Conservation (phyloP, 805 yeast genomes). For the Candida saitoana region DNA sequence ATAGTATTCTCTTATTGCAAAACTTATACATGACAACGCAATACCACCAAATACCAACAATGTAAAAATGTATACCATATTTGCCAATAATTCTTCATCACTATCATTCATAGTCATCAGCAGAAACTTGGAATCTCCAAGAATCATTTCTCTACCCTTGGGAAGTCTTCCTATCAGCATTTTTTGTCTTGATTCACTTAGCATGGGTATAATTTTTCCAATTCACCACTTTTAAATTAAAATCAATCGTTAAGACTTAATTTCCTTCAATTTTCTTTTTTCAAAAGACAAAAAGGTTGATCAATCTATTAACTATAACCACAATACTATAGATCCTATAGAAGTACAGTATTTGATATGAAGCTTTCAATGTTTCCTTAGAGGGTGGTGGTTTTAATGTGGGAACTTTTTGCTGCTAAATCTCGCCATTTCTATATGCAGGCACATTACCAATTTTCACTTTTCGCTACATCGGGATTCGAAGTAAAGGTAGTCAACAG, state of each 20-base stretch:
- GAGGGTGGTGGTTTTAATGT: not conserved
- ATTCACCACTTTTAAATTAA: not conserved
- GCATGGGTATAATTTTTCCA: not conserved
- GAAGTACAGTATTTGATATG: not conserved
- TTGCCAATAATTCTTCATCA: constrained; percentile 21
- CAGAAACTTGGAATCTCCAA: not conserved
- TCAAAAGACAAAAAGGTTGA: not conserved
- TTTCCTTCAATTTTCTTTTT: not conserved
- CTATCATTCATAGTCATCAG: constrained; percentile 2
- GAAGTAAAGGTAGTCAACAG: not conserved
- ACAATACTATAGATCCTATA: not conserved
- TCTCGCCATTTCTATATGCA: not conserved
- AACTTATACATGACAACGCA: constrained; percentile 17
- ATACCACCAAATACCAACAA: constrained; percentile 18
- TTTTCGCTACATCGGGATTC: not conserved
- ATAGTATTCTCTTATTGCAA: constrained; percentile 23
- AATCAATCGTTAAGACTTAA: not conserved
- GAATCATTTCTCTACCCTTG: not conserved
- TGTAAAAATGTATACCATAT: constrained; percentile 23
- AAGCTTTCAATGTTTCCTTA: not conserved
- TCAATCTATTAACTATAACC: not conserved
- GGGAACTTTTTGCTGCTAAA: not conserved
- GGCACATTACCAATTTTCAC: not conserved
- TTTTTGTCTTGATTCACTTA: not conserved
- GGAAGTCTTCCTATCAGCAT: constrained; percentile 1